These are phyloP conservation scores for Ilyonectria sp. DNA, from an alignment of 2,329 filamentous ascomycete species.

Conservation along the genomic window DNA sequence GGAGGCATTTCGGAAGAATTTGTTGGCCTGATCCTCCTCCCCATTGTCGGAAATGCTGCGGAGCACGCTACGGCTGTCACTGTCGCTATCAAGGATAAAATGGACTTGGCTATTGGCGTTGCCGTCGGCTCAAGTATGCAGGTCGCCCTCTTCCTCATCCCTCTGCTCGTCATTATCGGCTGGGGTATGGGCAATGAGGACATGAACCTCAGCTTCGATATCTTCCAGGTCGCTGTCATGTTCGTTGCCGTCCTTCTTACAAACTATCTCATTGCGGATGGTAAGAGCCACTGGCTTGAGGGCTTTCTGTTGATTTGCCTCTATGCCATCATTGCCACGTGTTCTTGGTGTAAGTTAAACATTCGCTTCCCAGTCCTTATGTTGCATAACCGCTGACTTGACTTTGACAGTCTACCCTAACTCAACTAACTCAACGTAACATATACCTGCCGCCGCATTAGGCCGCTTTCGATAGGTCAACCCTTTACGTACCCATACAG, in stretches of 20 bases:
- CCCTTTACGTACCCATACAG: too few species aligned
- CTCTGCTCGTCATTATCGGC: conserved; percentile 81
- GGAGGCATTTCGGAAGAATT: conserved; percentile 79
- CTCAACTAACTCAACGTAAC: conserved; percentile 14
- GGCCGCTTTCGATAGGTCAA: neutral
- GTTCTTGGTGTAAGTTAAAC: conserved; percentile 70
- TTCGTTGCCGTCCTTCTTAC: conserved; percentile 89
- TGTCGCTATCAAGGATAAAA: conserved; percentile 87
- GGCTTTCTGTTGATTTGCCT: conserved; percentile 82
- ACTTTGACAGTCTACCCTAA: conserved; percentile 39
- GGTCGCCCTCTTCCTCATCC: conserved; percentile 84
- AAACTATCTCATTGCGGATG: conserved; percentile 89
- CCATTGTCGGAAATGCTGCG: conserved; percentile 87
- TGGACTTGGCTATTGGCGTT: conserved; percentile 86
- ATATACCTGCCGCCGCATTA: too few species aligned
- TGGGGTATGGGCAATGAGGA: conserved; percentile 80
- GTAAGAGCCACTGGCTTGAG: conserved; percentile 87
- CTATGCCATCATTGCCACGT: conserved; percentile 84
- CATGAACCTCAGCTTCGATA: conserved; percentile 89
- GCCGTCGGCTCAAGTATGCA: conserved; percentile 87
- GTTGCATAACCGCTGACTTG: neutral
- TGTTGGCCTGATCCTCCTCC: conserved; percentile 84
- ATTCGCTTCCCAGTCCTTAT: neutral
- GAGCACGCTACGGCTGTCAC: conserved; percentile 87
- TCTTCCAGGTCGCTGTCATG: conserved; percentile 88